These are phyloP conservation scores for Chlamydomonas reinhardtii DNA, from an alignment of 163 green algal species.

Conservation along the genomic window DNA sequence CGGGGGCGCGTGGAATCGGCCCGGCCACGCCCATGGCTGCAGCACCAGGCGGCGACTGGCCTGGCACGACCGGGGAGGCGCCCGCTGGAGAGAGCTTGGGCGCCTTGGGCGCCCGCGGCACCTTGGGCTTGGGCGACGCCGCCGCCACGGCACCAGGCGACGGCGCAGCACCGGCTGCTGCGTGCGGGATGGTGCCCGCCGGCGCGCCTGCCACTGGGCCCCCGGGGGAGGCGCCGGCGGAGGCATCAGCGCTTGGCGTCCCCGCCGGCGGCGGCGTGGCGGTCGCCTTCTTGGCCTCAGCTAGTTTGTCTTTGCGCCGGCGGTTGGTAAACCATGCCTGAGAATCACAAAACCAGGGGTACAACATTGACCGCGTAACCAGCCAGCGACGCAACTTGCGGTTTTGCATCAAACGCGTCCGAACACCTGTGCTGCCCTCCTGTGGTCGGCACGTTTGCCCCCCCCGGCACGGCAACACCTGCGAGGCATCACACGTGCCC, in stretches of 20 bases:
- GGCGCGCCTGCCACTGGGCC: background rate
- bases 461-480: too few species aligned
- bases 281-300: constrained; percentile 59
- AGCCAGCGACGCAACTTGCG: too few species aligned
- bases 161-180: background rate
- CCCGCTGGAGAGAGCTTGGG: background rate
- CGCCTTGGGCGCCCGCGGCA: background rate
- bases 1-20: background rate
- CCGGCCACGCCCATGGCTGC: too few species aligned
- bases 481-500: too few species aligned
- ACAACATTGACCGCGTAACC: too few species aligned
- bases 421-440: too few species aligned
- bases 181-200: background rate
- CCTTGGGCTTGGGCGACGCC: constrained; percentile 4
- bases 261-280: constrained; percentile 2
- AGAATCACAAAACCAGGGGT: background rate
- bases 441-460: too few species aligned
- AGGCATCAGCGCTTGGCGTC: constrained; percentile 13
- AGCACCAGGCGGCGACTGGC: too few species aligned
- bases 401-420: too few species aligned
- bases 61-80: background rate
- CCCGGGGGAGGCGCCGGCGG: background rate
- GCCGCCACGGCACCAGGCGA: constrained; percentile 8
- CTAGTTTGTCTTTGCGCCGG: constrained; percentile 68
- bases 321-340: constrained; percentile 81